A percentile compares a stretch with the other conserved stretches of the same genome.
phyloP scores from a whole-genome alignment of 208 protist genomes.

The Wallacemonas collosoma region DNA sequence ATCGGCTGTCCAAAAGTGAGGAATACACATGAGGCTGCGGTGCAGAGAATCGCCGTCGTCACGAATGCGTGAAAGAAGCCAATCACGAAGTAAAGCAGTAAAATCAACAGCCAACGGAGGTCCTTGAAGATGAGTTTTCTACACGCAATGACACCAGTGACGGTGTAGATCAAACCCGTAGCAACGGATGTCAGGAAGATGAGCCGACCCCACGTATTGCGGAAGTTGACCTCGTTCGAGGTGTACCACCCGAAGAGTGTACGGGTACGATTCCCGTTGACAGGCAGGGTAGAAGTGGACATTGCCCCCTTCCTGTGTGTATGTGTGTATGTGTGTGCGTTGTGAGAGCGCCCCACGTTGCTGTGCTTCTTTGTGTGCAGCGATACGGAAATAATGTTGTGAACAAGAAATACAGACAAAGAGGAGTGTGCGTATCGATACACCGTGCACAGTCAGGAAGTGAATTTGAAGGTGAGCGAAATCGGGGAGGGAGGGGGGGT shows the following conservation, averaged over 20 bases:
- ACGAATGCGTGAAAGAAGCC: conserved; percentile 75
- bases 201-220: conserved; percentile 50
- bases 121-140: conserved; percentile 59
- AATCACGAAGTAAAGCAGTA: conserved; percentile 57
- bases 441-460: no score
- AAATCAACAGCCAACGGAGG: conserved; percentile 54
- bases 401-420: no score
- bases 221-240: conserved; percentile 18
- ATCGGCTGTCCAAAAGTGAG: conserved; percentile 52
- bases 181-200: conserved; percentile 60
- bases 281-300: neutral
- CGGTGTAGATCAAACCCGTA: conserved; percentile 57
- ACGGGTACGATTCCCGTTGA: conserved; percentile 8
- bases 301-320: neutral
- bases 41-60: conserved; percentile 53
- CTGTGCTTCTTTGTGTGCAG: no score
- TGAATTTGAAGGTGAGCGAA: no score
- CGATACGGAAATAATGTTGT: no score
- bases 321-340: no score
- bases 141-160: conserved; percentile 64
- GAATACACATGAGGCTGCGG: conserved; percentile 69
- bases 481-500: no score
- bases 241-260: conserved; percentile 32
- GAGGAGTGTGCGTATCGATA: no score
- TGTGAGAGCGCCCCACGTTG: no score